Conservation (phyloP, 352 stramenopile species). For the Pythium vanterpoolii region DNA sequence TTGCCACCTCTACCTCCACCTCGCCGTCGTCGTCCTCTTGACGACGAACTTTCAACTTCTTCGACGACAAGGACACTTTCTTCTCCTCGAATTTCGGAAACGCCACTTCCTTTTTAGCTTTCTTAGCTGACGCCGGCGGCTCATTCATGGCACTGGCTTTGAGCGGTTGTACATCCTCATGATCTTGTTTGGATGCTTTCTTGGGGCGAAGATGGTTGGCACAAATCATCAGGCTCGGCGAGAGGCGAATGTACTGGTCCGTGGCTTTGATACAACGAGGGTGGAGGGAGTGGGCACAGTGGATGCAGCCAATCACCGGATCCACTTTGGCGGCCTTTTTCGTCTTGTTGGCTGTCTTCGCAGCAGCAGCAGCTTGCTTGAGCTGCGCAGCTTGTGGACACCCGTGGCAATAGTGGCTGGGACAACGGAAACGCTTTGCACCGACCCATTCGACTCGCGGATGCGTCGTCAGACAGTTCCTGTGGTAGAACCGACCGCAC, state of each 20-base stretch:
- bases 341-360: constrained; percentile 32
- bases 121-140: background rate
- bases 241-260: constrained; percentile 81
- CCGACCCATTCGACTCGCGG: constrained; percentile 82
- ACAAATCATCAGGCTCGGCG: constrained; percentile 87
- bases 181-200: constrained; percentile 2
- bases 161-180: too few relatives aligned
- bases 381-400: constrained; percentile 40
- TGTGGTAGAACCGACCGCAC: constrained; percentile 93
- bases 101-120: constrained; percentile 1
- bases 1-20: constrained; percentile 12
- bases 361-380: constrained; percentile 17
- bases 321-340: constrained; percentile 43
- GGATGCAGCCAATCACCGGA: constrained; percentile 80
- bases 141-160: background rate
- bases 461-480: constrained; percentile 75
- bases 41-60: constrained; percentile 10
- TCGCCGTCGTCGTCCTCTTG: constrained; percentile 15
- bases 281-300: constrained; percentile 82
- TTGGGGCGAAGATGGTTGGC: constrained; percentile 64
- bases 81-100: background rate
- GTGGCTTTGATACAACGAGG: constrained; percentile 69
- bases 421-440: constrained; percentile 88
- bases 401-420: constrained; percentile 87
- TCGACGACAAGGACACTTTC: background rate